phyloP scores from a whole-genome alignment of 805 yeast genomes.

The Candida dajiaensis region DNA sequence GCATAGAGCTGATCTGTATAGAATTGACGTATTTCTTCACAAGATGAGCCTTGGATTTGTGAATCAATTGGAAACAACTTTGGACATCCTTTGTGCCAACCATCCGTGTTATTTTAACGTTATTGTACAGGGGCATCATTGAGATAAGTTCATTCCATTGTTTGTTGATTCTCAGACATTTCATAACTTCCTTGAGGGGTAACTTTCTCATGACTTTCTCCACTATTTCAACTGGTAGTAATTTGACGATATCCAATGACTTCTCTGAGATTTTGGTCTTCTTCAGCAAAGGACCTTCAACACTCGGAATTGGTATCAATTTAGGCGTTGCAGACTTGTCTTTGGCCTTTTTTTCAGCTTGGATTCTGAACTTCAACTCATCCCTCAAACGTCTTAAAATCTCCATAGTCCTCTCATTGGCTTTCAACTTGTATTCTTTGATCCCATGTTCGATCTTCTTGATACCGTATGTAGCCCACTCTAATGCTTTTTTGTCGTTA shows the following conservation, averaged over 20 bases:
- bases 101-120: slow-evolving; percentile 8
- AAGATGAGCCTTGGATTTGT: slow-evolving; percentile 7
- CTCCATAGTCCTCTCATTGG: slow-evolving; percentile 7
- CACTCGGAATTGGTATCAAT: slow-evolving; percentile 4
- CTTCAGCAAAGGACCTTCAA: neutral
- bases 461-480: slow-evolving; percentile 8
- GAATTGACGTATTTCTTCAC: slow-evolving; percentile 4
- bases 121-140: slow-evolving; percentile 12
- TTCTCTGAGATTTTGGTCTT: neutral
- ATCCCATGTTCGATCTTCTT: slow-evolving; percentile 4
- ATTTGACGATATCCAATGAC: slow-evolving; percentile 1
- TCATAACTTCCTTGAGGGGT: slow-evolving; percentile 1
- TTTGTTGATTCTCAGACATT: slow-evolving; percentile 11
- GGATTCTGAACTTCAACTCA: neutral
- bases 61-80: slow-evolving; percentile 12
- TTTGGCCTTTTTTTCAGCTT: neutral
- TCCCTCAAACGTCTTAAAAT: slow-evolving; percentile 8
- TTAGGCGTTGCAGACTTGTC: slow-evolving; percentile 1
- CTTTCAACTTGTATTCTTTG: slow-evolving; percentile 4
- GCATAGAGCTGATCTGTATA: slow-evolving; percentile 11
- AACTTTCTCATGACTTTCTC: slow-evolving; percentile 3
- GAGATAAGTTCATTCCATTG: slow-evolving; percentile 14
- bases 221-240: slow-evolving; percentile 10
- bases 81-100: slow-evolving; percentile 11
- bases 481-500: slow-evolving; percentile 5